Evolutionary conservation across 148 eudicot genomes (phyloP), one percentile per base, ranked within the genome.

Genomic region (Pouteria glomerata): DNA sequence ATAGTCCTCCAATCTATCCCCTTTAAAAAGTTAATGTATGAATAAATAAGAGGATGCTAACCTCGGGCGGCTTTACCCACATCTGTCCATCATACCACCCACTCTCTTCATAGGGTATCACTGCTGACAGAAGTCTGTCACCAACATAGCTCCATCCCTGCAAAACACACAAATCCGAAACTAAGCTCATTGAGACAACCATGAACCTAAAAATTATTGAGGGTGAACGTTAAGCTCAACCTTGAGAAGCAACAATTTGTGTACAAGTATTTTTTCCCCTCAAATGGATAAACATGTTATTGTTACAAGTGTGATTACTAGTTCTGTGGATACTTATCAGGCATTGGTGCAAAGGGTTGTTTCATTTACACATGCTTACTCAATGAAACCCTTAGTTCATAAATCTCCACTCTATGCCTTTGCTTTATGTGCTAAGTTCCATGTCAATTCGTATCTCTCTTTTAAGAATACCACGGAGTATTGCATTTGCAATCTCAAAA

Each of bases 61-160:
- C 96, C 97, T 94, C 98, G 11, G 97, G 98, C 68, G 97, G 98
- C 76, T 94, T 94, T 30, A 87, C 98, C 97, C 97, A 94, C 96
- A 94, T 91, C 79, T 94, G 98, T 33, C 98, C 97, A 66, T 94
- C 98, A 78, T 94, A 94, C 97, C 98, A 91, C 44, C 98, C 98
- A 63, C 80, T 89, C 78, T 94, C 97, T 81, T 94, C 98, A 66
- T 91, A 94, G 56, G 97, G 97, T 66, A 94, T 80, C 66, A 94
- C 98, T 29, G 98, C 97, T 60, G 98, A 93, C 66, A 93, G 75
- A 70, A 90, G 98, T 75, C 98, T 78, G 61, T 93, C 98, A 6
- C 98, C 98, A 24, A 93, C 98, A 74, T 90, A 93, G 80, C 98
- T 93, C 98, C 98, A 93, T 77, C 97, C 98, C 98, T 91, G 77